Evolutionary conservation across 2,329 filamentous ascomycete genomes (phyloP), one percentile per base, ranked within the genome.

Genomic region (Pyrenophora teres): DNA sequence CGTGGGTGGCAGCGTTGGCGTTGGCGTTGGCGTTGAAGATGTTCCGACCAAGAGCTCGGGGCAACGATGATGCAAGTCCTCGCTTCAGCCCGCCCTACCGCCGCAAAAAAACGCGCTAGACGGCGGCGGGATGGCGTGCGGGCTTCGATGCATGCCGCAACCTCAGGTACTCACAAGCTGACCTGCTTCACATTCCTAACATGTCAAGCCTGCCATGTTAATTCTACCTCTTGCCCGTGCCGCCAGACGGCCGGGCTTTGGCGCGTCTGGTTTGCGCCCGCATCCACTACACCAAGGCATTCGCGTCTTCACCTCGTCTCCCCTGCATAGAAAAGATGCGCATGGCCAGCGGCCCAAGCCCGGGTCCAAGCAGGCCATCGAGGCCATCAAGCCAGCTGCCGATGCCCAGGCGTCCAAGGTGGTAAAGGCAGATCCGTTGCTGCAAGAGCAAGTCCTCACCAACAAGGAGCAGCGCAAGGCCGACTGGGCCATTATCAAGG

Each of bases 401-500:
- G 57, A 52, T 37, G 40, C 62, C 32, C 53, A 61, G 36, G 52
- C 54, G 50, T 49, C 57, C 16, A 68, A 62, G 33, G 53, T 57
- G 19, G 61, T 67, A 6, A 67, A 69, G 48, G 57, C 71, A 7
- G 64, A 64, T 33, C 64, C 68, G 52, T 74, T 92, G 37, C 82
- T 89, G 16, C 77, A 81, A 10, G 80, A 88, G 68, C 82, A 88
- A 55, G 87, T 84, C 1, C 70, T 84, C 68, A 86, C 85, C 43
- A 87, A 86, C 16, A 86, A 92, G 65, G 90, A 97, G 76, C 95
- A 99, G 81, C 86, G 94, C 64, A 95, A 92, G 77, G 93, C 92
- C 7, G 94, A 99, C 70, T 97, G 93, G 93, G 92, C 92, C 40
- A 99, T 99, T 62, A 94, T 99, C 81, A 95, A 89, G 76, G 93